A percentile compares a stretch with the other conserved stretches of the same genome.
Conservation (phyloP, 1,139 yeast species). For the Kodamaea alishanica region DNA sequence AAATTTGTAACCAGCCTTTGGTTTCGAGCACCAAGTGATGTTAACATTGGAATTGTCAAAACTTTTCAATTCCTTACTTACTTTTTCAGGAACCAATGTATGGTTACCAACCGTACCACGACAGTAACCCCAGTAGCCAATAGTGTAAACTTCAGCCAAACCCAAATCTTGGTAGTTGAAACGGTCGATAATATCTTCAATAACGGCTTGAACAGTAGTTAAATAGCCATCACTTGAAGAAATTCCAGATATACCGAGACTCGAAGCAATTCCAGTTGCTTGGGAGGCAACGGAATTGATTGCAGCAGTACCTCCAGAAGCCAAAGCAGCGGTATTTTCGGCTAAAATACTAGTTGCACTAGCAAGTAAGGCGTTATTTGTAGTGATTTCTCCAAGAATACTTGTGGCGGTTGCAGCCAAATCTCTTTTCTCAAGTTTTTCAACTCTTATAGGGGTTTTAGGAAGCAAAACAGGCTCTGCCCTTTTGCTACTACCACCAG, state of each 20-base stretch:
- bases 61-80: constrained; percentile 17
- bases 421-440: constrained; percentile 1
- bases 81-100: constrained; percentile 3
- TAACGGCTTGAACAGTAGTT: constrained; percentile 43
- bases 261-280: constrained; percentile 3
- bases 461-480: neutral
- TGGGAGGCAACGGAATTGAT: constrained; percentile 3
- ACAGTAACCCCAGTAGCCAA: constrained; percentile 76
- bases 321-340: constrained; percentile 1
- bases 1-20: constrained; percentile 47
- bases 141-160: constrained; percentile 56
- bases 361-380: constrained; percentile 1
- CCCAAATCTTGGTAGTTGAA: constrained; percentile 37
- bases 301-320: constrained; percentile 1
- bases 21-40: constrained; percentile 54
- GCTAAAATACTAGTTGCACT: constrained; percentile 4
- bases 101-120: constrained; percentile 39
- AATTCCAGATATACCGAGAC: neutral
- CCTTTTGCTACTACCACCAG: constrained; percentile 3
- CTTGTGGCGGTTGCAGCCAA: neutral
- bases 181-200: constrained; percentile 12
- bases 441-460: constrained; percentile 4
- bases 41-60: constrained; percentile 36
- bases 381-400: neutral
- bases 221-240: constrained; percentile 40